A percentile compares a stretch with the other conserved stretches of the same genome.
Evolutionary conservation across 805 yeast species (phyloP).

Genomic region (Candida pseudoglaebosa): DNA sequence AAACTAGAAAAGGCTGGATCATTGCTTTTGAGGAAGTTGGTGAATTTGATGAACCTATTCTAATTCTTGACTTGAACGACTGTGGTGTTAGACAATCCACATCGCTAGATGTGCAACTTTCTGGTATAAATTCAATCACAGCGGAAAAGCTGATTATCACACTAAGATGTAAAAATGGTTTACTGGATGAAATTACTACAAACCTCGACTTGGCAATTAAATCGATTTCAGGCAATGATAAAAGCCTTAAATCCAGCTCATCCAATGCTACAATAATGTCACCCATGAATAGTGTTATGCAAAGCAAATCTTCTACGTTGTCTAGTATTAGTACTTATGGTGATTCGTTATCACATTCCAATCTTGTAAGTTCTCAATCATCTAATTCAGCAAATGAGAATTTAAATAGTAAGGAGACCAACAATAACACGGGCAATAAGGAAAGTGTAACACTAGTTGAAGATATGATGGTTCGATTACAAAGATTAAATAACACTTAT

Average conservation of each 20-base stretch:
- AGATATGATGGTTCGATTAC: constrained; percentile 34
- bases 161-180: constrained; percentile 30
- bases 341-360: constrained; percentile 5
- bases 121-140: constrained; percentile 29
- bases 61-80: constrained; percentile 25
- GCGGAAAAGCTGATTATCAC: constrained; percentile 24
- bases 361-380: not conserved
- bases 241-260: constrained; percentile 11
- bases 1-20: constrained; percentile 32
- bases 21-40: constrained; percentile 40
- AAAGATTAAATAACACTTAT: constrained; percentile 29
- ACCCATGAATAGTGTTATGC: constrained; percentile 20
- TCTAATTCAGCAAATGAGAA: too few species aligned
- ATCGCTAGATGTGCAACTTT: constrained; percentile 38
- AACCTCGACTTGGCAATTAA: not conserved
- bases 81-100: constrained; percentile 30
- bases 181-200: constrained; percentile 1
- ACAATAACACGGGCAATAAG: too few species aligned
- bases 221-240: not conserved
- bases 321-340: constrained; percentile 16
- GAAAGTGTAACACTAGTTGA: constrained; percentile 15
- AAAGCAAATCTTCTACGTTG: constrained; percentile 23
- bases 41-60: constrained; percentile 32
- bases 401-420: not conserved
- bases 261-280: constrained; percentile 30